These are phyloP conservation scores for Lyophyllum decastes DNA, from an alignment of 768 basidiomycete species.

Conservation along the genomic window DNA sequence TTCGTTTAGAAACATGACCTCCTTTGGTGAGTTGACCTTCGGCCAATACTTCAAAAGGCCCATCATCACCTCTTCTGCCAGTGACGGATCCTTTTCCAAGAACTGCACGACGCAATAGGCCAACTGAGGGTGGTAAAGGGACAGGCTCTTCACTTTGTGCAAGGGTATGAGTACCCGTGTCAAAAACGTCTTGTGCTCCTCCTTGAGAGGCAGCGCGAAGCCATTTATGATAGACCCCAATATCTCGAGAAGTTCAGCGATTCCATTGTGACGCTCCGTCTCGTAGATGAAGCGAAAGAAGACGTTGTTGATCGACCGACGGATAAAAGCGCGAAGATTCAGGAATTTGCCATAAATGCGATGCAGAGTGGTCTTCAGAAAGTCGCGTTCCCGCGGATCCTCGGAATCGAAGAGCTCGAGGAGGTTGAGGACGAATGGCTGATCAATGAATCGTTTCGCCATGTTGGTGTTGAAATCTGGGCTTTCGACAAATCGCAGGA, in stretches of 20 bases:
- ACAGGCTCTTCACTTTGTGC: slow-evolving; percentile 98
- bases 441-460: slow-evolving; percentile 97
- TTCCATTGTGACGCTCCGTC: slow-evolving; percentile 98
- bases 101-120: slow-evolving; percentile 99
- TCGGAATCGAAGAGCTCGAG: slow-evolving; percentile 98
- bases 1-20: slow-evolving; percentile 99
- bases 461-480: slow-evolving; percentile 98
- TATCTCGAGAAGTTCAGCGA: slow-evolving; percentile 97
- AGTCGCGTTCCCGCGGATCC: slow-evolving; percentile 98
- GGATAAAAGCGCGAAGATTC: slow-evolving; percentile 96
- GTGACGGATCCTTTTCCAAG: slow-evolving; percentile 89
- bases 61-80: slow-evolving; percentile 95
- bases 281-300: slow-evolving; percentile 99
- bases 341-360: slow-evolving; percentile 99
- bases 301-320: slow-evolving; percentile 98
- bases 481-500: slow-evolving; percentile 96
- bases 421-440: slow-evolving; percentile 91
- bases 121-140: slow-evolving; percentile 97
- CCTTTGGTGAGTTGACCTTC: slow-evolving; percentile 98
- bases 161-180: slow-evolving; percentile 92
- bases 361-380: slow-evolving; percentile 98
- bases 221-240: slow-evolving; percentile 99
- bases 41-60: slow-evolving; percentile 99
- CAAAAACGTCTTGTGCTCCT: slow-evolving; percentile 98
- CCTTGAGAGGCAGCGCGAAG: slow-evolving; percentile 96